A percentile compares a stretch with the other conserved stretches of the same genome.
These are phyloP conservation scores for Cichorium intybus DNA, from an alignment of 140 eudicot species.

Conservation along the genomic window DNA sequence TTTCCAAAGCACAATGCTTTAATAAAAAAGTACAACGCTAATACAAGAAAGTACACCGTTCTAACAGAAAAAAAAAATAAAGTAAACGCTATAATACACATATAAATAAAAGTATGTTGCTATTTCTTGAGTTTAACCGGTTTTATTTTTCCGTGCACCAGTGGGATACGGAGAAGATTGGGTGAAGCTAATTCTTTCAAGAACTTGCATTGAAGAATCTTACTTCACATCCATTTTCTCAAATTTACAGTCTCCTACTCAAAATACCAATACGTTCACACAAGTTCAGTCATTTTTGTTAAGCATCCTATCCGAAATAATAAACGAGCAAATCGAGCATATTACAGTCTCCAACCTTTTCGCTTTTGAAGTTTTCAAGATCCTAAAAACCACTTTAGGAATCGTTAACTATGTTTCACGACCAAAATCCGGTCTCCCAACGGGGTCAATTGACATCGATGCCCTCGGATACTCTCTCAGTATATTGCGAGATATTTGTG, in stretches of 20 bases:
- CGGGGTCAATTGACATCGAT: constrained; percentile 47
- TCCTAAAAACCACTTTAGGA: constrained; percentile 36
- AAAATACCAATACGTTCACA: constrained; percentile 25
- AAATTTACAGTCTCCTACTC: constrained; percentile 11
- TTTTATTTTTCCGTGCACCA: constrained; percentile 16
- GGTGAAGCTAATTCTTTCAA: constrained; percentile 63
- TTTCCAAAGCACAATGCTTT: not conserved
- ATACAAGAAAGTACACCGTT: not conserved
- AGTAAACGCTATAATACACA: too few relatives aligned
- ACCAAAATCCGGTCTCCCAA: constrained; percentile 55
- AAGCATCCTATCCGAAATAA: constrained; percentile 54
- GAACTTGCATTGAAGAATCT: constrained; percentile 57
- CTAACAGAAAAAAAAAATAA: too few relatives aligned
- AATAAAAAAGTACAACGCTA: not conserved
- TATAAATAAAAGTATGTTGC: not conserved
- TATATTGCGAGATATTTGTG: constrained; percentile 70
- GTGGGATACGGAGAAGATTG: constrained; percentile 70
- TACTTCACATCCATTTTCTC: constrained; percentile 46
- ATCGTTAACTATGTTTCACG: constrained; percentile 39
- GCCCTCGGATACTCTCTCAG: constrained; percentile 72
- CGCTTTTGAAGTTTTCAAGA: constrained; percentile 36
- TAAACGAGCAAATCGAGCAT: constrained; percentile 58
- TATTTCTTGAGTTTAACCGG: not conserved
- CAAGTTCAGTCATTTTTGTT: constrained; percentile 57
- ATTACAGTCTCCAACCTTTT: constrained; percentile 40